A percentile compares a stretch with the other conserved stretches of the same genome.
These are phyloP conservation scores for Mycogone perniciosa DNA, from an alignment of 2,329 filamentous ascomycete genomes.

Conservation along the genomic window DNA sequence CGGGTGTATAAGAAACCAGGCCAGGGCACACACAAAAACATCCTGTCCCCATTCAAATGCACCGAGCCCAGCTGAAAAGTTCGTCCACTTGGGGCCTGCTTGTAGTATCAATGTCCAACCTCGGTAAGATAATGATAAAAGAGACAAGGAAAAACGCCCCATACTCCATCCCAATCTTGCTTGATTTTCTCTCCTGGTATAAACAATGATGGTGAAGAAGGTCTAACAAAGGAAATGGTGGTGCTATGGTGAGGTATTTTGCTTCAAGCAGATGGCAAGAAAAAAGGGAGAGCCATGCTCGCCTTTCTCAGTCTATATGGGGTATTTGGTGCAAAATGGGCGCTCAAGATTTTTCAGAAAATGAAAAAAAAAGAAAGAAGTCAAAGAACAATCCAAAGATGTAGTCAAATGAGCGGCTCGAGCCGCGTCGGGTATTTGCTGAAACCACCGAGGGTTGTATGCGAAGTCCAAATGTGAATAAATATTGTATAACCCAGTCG, in stretches of 20 bases:
- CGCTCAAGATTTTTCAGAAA: constrained; percentile 16
- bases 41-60: not conserved
- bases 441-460: constrained; percentile 16
- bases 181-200: constrained; percentile 7
- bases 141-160: constrained; percentile 15
- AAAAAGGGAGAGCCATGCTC: constrained; percentile 18
- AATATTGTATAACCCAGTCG: constrained; percentile 23
- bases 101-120: constrained; percentile 9
- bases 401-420: constrained; percentile 18
- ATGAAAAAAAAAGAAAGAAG: constrained; percentile 8
- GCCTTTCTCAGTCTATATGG: constrained; percentile 31
- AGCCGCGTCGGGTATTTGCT: constrained; percentile 24
- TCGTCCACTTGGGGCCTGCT: not conserved
- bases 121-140: not conserved
- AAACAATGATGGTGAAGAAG: constrained; percentile 15
- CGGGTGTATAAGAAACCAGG: not conserved
- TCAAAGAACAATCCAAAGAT: constrained; percentile 11
- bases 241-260: constrained; percentile 21
- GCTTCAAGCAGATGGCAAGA: constrained; percentile 24
- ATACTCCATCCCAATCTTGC: constrained; percentile 19
- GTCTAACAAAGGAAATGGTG: constrained; percentile 25
- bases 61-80: not conserved
- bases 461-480: constrained; percentile 15
- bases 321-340: constrained; percentile 30
- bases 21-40: not conserved